phyloP scores from a whole-genome alignment of 202 grass and related monocot species.

The Saccharum hybrid region DNA sequence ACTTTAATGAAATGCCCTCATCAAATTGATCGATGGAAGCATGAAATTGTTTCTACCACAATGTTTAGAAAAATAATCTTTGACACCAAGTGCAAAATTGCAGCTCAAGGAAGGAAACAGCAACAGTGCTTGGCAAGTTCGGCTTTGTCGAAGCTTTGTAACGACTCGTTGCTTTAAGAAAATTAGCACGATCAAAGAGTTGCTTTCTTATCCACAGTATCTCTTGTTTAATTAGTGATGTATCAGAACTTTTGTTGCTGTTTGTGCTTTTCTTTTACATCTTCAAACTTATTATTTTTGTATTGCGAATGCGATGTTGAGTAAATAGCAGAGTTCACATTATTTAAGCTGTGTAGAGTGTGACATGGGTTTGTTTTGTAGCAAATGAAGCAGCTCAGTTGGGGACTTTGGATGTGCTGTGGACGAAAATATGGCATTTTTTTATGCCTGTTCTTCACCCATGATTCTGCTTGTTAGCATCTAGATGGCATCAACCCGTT shows the following conservation, averaged over 20 bases:
- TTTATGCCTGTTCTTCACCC: background rate
- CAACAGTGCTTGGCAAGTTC: conserved; percentile 63
- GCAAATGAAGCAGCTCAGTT: background rate
- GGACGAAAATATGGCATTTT: background rate
- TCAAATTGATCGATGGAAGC: conserved; percentile 13
- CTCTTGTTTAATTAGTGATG: conserved; percentile 32
- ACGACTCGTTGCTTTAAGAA: conserved; percentile 26
- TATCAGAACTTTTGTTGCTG: background rate
- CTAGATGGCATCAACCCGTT: background rate
- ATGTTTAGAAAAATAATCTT: background rate
- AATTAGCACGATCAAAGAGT: conserved; percentile 20
- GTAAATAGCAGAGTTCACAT: conserved; percentile 9
- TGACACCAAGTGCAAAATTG: conserved; percentile 39
- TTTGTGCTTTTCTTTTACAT: conserved; percentile 30
- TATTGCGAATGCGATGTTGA: background rate
- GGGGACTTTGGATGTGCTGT: background rate
- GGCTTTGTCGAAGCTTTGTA: conserved; percentile 68
- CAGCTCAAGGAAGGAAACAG: conserved; percentile 86
- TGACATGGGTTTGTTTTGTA: background rate
- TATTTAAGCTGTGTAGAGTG: background rate
- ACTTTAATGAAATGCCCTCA: background rate
- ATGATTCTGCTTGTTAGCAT: conserved; percentile 29
- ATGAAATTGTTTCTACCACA: conserved; percentile 15
- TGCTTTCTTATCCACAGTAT: background rate
- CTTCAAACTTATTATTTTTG: conserved; percentile 1